A percentile compares a stretch with the other conserved stretches of the same genome.
These are phyloP conservation scores for Brettanomyces bruxellensis DNA, from an alignment of 805 yeast species.

Conservation along the genomic window DNA sequence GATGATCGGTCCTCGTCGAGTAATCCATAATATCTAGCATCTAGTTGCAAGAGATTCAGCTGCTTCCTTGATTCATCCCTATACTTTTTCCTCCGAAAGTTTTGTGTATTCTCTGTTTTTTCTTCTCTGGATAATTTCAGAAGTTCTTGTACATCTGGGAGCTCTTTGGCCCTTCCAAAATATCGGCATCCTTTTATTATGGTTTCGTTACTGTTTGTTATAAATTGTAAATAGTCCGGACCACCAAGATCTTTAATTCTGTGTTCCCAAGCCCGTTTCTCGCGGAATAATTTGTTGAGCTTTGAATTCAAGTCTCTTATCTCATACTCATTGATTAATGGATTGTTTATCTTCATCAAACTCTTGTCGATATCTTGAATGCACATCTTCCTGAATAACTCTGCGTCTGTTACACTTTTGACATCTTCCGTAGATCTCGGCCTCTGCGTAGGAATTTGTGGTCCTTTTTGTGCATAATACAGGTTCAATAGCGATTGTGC, in stretches of 20 bases:
- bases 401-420: constrained; percentile 33
- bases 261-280: constrained; percentile 71
- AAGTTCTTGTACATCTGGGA: constrained; percentile 59
- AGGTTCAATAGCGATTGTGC: constrained; percentile 64
- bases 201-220: neutral
- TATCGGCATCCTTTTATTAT: constrained; percentile 51
- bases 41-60: constrained; percentile 14
- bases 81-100: constrained; percentile 9
- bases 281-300: constrained; percentile 56
- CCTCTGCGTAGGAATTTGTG: constrained; percentile 28
- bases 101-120: constrained; percentile 9
- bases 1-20: constrained; percentile 16
- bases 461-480: constrained; percentile 53
- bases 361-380: constrained; percentile 54
- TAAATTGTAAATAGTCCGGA: constrained; percentile 37
- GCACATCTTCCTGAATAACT: constrained; percentile 57
- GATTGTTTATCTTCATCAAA: constrained; percentile 56
- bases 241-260: constrained; percentile 68
- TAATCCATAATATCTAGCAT: constrained; percentile 35
- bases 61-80: constrained; percentile 4
- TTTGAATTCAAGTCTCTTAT: constrained; percentile 69
- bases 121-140: constrained; percentile 25
- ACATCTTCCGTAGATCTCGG: constrained; percentile 54
- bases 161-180: constrained; percentile 76
- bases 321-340: constrained; percentile 45